Percentiles rank a stretch among this genome's conserved stretches.
phyloP scores from a whole-genome alignment of 768 basidiomycete genomes.

The Leccinellum albellum region DNA sequence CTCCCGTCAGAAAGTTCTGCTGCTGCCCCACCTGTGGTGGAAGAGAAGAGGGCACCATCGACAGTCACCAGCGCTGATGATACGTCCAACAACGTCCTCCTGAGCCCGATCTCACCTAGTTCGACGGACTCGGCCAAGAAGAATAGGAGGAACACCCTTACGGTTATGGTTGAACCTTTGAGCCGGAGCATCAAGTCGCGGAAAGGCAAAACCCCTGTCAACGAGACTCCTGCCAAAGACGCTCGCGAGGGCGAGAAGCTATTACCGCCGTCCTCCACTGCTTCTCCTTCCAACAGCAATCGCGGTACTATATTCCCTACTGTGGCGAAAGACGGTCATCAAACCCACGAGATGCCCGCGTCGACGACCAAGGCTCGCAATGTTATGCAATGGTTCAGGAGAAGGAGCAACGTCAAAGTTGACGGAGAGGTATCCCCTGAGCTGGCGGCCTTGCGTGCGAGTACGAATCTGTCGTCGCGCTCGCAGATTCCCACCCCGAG shows the following conservation, averaged over 20 bases:
- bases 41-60: conserved; percentile 16
- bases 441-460: conserved; percentile 11
- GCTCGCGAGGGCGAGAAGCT: conserved; percentile 37
- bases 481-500: conserved; percentile 30
- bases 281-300: conserved; percentile 27
- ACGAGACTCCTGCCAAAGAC: conserved; percentile 41
- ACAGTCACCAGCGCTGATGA: conserved; percentile 7
- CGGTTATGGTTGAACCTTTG: conserved; percentile 81
- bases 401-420: conserved; percentile 50
- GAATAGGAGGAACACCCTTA: conserved; percentile 76
- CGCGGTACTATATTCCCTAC: conserved; percentile 25
- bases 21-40: conserved; percentile 17
- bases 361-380: conserved; percentile 87
- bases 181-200: conserved; percentile 42
- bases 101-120: conserved; percentile 35
- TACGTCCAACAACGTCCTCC: conserved; percentile 29
- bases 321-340: conserved; percentile 26
- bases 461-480: conserved; percentile 25
- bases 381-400: conserved; percentile 99
- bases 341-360: conserved; percentile 47
- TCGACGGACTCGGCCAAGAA: conserved; percentile 45
- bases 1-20: conserved; percentile 41
- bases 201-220: conserved; percentile 33
- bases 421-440: conserved; percentile 23
- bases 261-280: conserved; percentile 27